Evolutionary conservation across 2,329 filamentous ascomycete genomes (phyloP), one percentile per base, ranked within the genome.

Genomic region (Ceratocystis diversiconidia): DNA sequence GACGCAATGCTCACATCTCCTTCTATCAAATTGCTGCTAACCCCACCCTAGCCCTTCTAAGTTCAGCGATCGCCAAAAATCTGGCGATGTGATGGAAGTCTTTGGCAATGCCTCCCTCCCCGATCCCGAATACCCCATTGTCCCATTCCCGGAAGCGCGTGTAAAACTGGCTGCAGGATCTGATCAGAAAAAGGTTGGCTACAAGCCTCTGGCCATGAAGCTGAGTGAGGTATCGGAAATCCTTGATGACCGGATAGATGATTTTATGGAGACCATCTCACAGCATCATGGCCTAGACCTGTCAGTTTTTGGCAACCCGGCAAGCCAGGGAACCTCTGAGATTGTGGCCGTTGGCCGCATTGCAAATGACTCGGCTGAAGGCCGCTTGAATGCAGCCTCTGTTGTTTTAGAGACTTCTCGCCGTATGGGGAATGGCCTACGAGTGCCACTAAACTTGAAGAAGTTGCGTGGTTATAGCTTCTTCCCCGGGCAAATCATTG

Each of bases 121-220:
- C 15, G 76, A 85, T 0, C 79, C 87, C 36, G 85, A 90, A 60
- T 78, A 87, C 1, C 89, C 88, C 1, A 81, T 89, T 28, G 85
- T 86, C 41, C 87, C 88, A 0, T 89, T 85, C 69, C 73, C 84
- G 10, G 89, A 94, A 73, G 73, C 90, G 17, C 87, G 94, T 62
- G 85, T 97, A 73, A 92, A 89, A 73, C 80, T 96, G 22, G 92
- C 87, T 5, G 89, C 90, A 2, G 89, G 89, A 67, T 92, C 90
- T 1, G 92, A 97, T 73, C 82, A 90, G 72, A 91, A 92, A 73
- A 96, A 96, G 73, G 87, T 96, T 70, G 85, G 80, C 0, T 99
- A 97, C 76, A 94, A 92, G 73, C 89, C 91, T 1, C 86, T 97
- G 80, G 88, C 90, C 1, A 96, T 97, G 91, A 95, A 96, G 72